These are phyloP conservation scores for Pholiota conissans DNA, from an alignment of 768 basidiomycete genomes.

Conservation along the genomic window DNA sequence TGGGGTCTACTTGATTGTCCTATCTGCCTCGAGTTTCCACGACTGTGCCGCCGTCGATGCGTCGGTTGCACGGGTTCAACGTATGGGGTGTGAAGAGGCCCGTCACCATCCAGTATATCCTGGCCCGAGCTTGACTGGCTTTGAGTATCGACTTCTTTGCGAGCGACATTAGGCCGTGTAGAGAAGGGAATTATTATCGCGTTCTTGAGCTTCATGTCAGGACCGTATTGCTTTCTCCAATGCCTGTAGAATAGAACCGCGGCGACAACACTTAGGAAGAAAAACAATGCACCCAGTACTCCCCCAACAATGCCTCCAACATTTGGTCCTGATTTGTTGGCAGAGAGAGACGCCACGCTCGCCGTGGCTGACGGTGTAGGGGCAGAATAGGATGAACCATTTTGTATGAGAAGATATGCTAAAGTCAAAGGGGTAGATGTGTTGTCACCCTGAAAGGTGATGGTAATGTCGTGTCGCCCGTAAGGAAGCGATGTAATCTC, in stretches of 20 bases:
- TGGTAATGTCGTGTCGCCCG: conserved; percentile 20
- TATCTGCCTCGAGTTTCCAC: not conserved
- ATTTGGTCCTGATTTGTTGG: conserved; percentile 1
- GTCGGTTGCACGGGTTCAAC: not conserved
- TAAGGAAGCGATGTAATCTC: conserved; percentile 15
- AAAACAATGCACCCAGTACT: conserved; percentile 10
- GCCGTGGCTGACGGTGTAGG: conserved; percentile 1
- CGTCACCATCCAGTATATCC: not conserved
- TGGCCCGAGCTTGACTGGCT: not conserved
- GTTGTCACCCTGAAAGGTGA: conserved; percentile 16
- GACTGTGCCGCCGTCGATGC: conserved; percentile 1
- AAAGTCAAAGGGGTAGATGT: conserved; percentile 23
- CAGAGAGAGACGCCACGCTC: not conserved
- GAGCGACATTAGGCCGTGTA: not conserved
- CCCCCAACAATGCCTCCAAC: conserved; percentile 14
- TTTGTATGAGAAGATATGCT: conserved; percentile 19
- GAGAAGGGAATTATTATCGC: not conserved
- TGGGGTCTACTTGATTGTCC: conserved; percentile 4
- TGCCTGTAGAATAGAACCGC: conserved; percentile 11
- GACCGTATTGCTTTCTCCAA: not conserved
- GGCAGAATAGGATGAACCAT: not conserved
- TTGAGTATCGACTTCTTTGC: not conserved
- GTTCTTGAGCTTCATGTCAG: not conserved
- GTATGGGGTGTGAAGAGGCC: too few relatives aligned
- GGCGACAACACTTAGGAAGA: conserved; percentile 11